phyloP scores from a whole-genome alignment of 2,329 filamentous ascomycete genomes.

The Escovopsis sp. region DNA sequence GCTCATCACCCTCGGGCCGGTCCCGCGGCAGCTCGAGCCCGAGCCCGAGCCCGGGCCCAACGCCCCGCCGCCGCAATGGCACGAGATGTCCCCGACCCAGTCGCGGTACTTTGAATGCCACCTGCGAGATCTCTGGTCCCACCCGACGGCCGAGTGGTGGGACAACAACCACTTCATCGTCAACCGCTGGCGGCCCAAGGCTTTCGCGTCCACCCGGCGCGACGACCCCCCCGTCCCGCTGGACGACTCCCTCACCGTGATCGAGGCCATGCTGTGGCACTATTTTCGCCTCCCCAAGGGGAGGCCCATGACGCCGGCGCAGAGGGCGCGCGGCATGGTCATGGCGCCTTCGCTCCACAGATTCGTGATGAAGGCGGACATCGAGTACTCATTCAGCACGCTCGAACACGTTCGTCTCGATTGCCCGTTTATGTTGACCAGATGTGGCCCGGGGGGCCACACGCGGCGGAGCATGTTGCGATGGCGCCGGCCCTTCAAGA shows the following conservation, averaged over 20 bases:
- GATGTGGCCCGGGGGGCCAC: slow-evolving; percentile 1
- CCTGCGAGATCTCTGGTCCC: slow-evolving; percentile 1
- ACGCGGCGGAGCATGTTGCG: slow-evolving; percentile 1
- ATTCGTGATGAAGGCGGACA: background rate
- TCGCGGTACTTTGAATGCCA: slow-evolving; percentile 4
- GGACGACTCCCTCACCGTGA: slow-evolving; percentile 1
- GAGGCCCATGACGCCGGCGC: background rate
- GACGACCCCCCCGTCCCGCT: background rate
- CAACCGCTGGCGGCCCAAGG: slow-evolving; percentile 1
- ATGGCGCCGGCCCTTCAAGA: slow-evolving; percentile 2
- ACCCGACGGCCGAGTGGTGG: background rate
- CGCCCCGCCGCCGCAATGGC: background rate
- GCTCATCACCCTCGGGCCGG: slow-evolving; percentile 3
- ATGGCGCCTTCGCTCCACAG: background rate
- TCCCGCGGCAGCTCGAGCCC: background rate
- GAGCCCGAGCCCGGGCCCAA: background rate
- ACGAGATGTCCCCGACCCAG: slow-evolving; percentile 2
- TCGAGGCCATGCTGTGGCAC: slow-evolving; percentile 3
- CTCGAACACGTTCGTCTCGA: no score
- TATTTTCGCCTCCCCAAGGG: no score
- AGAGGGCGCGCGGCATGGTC: background rate
- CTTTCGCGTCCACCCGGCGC: background rate
- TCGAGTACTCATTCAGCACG: no score
- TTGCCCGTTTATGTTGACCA: no score
- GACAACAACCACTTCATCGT: slow-evolving; percentile 2